Evolutionary conservation across 2,329 filamentous ascomycete genomes (phyloP).

Genomic region (Sporothrix euskadiensis): DNA sequence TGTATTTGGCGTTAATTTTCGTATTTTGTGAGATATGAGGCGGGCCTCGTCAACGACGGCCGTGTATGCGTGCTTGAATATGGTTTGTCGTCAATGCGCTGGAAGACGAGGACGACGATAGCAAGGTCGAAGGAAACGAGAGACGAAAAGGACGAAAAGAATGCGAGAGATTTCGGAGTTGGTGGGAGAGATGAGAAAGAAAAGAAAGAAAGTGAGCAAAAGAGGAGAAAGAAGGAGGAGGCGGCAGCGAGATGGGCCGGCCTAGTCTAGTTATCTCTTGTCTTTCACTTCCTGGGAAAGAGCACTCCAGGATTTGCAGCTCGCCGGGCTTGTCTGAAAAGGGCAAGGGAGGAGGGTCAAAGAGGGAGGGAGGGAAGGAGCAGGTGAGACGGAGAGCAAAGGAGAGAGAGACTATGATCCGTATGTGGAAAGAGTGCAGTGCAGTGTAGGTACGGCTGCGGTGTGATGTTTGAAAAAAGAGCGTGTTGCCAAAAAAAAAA

Average conservation of each 20-base stretch:
- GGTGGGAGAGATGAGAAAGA: neutral
- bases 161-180: neutral
- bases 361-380: conserved; percentile 7
- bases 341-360: conserved; percentile 7
- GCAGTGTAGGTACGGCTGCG: neutral
- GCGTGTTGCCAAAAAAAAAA: conserved; percentile 5
- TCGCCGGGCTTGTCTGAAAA: conserved; percentile 28
- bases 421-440: neutral
- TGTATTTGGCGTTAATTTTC: neutral
- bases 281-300: neutral
- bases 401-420: neutral
- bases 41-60: conserved; percentile 21
- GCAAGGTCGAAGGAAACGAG: neutral
- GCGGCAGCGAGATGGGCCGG: conserved; percentile 16
- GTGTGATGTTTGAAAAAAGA: neutral
- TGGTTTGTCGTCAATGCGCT: neutral
- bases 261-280: conserved; percentile 18
- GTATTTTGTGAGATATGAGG: conserved; percentile 18
- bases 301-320: conserved; percentile 6
- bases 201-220: neutral
- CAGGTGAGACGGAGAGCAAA: conserved; percentile 13
- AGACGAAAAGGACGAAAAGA: neutral
- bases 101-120: neutral
- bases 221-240: neutral
- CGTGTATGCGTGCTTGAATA: neutral